These are phyloP conservation scores for Agapanthus africanus DNA, from an alignment of 106 monocot genomes.

Conservation along the genomic window DNA sequence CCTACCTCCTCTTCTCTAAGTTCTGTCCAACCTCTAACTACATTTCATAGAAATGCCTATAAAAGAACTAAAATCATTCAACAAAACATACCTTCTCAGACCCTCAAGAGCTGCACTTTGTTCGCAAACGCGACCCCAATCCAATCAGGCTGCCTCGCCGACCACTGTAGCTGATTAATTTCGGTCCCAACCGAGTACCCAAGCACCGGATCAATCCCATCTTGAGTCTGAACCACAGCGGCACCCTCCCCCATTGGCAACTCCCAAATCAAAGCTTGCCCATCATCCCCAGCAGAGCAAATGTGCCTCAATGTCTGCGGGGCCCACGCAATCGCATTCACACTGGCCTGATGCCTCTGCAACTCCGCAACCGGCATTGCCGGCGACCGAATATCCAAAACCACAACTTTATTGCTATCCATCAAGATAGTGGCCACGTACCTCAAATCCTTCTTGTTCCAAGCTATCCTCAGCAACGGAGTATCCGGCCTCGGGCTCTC, in stretches of 20 bases:
- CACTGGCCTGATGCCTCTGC: conserved; percentile 59
- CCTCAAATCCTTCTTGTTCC: conserved; percentile 65
- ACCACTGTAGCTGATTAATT: conserved; percentile 71
- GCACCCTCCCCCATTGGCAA: neutral
- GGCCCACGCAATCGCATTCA: conserved; percentile 77
- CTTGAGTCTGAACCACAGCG: conserved; percentile 4
- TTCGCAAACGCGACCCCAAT: conserved; percentile 59
- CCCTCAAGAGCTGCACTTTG: conserved; percentile 59
- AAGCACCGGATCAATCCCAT: conserved; percentile 30
- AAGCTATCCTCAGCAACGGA: conserved; percentile 77
- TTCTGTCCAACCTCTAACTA: too few relatives aligned
- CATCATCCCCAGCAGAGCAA: conserved; percentile 73
- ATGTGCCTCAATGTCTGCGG: conserved; percentile 36
- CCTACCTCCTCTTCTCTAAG: too few relatives aligned
- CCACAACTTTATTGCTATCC: conserved; percentile 68
- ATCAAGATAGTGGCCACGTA: conserved; percentile 78
- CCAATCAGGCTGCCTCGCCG: conserved; percentile 37
- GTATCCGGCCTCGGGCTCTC: conserved; percentile 82
- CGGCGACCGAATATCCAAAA: conserved; percentile 76
- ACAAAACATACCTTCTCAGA: too few relatives aligned
- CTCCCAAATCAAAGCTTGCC: conserved; percentile 69
- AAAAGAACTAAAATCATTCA: too few relatives aligned
- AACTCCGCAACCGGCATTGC: conserved; percentile 76
- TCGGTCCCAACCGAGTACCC: conserved; percentile 30
- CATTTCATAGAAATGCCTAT: too few relatives aligned